phyloP scores from a whole-genome alignment of 148 eudicot genomes.

The Vaccinium vitisidaea region DNA sequence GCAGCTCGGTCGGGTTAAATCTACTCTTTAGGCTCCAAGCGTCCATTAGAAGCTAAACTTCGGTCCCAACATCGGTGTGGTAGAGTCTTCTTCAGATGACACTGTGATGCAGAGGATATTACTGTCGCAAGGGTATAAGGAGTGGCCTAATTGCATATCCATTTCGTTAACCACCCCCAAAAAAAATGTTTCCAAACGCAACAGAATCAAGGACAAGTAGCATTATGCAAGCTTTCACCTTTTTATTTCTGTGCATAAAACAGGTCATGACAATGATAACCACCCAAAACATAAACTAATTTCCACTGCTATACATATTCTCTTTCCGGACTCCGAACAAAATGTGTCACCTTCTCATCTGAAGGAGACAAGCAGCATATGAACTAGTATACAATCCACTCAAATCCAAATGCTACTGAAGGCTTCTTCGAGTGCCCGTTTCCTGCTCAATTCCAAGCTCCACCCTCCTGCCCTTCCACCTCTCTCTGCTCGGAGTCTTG shows the following conservation, averaged over 20 bases:
- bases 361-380: neutral
- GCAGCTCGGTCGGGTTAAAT: neutral
- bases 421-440: constrained; percentile 93
- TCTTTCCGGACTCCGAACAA: neutral
- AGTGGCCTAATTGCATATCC: neutral
- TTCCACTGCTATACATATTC: neutral
- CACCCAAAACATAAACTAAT: neutral
- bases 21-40: neutral
- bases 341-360: neutral
- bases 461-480: constrained; percentile 89
- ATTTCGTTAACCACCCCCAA: neutral
- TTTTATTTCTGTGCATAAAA: neutral
- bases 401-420: constrained; percentile 81
- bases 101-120: neutral
- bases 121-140: neutral
- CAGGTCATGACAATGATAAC: neutral
- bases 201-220: neutral
- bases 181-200: neutral
- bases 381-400: neutral
- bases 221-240: neutral
- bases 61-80: neutral
- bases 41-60: neutral
- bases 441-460: constrained; percentile 64
- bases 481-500: constrained; percentile 60
- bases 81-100: neutral